Base-by-base conservation (phyloP, 768 basidiomycete genomes). In the Termitomyces bulborhizus region DNA sequence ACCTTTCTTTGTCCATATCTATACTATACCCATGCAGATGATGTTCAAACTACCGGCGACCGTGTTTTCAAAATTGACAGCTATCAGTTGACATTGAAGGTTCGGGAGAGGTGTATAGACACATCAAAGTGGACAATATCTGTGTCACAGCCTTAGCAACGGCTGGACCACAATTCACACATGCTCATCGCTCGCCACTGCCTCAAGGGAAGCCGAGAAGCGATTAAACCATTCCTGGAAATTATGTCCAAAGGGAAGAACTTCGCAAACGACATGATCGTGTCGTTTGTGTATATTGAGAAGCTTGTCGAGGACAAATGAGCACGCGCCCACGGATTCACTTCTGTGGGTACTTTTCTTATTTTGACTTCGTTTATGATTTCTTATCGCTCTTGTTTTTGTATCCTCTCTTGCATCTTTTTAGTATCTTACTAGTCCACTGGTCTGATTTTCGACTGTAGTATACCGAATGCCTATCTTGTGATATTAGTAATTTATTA, bases 201-300 rank as follows among this genome's bases (percentile, higher is more conserved):
- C 32, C 49, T 59, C 2, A 53, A 55, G 8, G 53, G 57, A 31
- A 51, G 51, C 13, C 48, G 46, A 15, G 51, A 46, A 58, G 46
- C 29, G 29, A 56, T 11, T 39, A 51, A 46, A 36, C 62, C 63
- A 13, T 62, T 42, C 21, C 63, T 72, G 6, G 70, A 71, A 16
- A 63, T 72, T 13, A 57, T 63, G 27, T 54, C 63, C 3, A 65
- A 59, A 29, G 67, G 69, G n/a, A 60, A 62, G 34, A 65, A 63
- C 9, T 68, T 71, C 34, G 39, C 67, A 2, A 68, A 72, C 55
- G 53, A 62, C 13, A 69, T 71, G 36, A 37, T 71, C 1, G 40
- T 71, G 32, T 71, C 70, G 8, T 70, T 69, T 47, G 59, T 70
- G 7, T 71, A 71, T 43, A 55, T 68, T 47, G 66, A 69, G 51